A percentile compares a stretch with the other conserved stretches of the same genome.
These are phyloP conservation scores for Arctium lappa DNA, from an alignment of 129 eudicot genomes.

Conservation along the genomic window DNA sequence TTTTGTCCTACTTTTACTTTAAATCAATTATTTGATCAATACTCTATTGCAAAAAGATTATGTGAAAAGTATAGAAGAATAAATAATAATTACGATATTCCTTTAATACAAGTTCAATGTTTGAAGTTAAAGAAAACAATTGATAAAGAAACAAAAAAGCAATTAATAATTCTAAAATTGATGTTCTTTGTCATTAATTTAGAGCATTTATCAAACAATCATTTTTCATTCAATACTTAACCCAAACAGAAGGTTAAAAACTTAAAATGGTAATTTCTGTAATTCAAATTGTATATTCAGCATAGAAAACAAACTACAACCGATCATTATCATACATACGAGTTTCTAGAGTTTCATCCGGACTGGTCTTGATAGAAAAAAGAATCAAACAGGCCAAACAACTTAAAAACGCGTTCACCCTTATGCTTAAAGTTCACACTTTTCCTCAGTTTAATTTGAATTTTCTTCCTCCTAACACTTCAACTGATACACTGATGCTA, in stretches of 20 bases:
- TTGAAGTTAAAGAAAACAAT: background rate
- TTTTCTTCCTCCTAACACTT: background rate
- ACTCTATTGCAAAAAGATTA: background rate
- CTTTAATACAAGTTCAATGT: background rate
- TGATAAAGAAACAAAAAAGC: no score
- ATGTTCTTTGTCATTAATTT: background rate
- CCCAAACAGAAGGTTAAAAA: background rate
- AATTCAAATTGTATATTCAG: background rate
- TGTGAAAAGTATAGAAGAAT: background rate
- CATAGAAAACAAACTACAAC: background rate
- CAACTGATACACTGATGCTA: background rate
- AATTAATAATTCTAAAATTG: no score
- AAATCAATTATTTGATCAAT: background rate
- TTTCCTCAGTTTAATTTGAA: background rate
- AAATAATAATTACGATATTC: no score
- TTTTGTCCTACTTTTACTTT: background rate
- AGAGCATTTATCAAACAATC: background rate
- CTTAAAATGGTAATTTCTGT: background rate
- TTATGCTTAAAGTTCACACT: background rate
- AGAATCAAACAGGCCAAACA: background rate
- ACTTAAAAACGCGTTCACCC: background rate
- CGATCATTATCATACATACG: background rate
- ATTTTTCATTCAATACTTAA: background rate
- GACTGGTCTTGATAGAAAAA: background rate
- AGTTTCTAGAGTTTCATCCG: background rate